These are phyloP conservation scores for Alternaria longipes DNA, from an alignment of 2,329 filamentous ascomycete species.

Conservation along the genomic window DNA sequence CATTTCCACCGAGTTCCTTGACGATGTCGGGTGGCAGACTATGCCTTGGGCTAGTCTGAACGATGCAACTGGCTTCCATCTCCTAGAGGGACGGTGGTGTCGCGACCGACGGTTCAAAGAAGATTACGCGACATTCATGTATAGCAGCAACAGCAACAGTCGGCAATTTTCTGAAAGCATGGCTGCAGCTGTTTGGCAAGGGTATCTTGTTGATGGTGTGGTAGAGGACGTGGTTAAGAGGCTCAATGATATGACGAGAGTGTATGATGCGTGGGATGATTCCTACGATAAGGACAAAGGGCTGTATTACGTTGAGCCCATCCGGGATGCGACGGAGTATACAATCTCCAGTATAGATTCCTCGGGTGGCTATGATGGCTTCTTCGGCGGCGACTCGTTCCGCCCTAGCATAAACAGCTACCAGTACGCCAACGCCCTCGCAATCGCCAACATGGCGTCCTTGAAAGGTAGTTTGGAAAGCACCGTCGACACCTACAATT, in stretches of 20 bases:
- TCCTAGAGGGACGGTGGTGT: slow-evolving; percentile 57
- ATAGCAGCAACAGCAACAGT: slow-evolving; percentile 51
- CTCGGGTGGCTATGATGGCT: slow-evolving; percentile 53
- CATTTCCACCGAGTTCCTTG: slow-evolving; percentile 58
- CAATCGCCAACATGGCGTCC: slow-evolving; percentile 53
- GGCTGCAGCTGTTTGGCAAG: slow-evolving; percentile 53
- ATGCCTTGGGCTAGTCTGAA: slow-evolving; percentile 56
- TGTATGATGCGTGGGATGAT: slow-evolving; percentile 53
- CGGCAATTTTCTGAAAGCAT: slow-evolving; percentile 58
- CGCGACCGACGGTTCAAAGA: slow-evolving; percentile 57
- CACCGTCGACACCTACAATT: slow-evolving; percentile 24
- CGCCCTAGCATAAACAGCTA: slow-evolving; percentile 58
- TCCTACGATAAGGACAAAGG: slow-evolving; percentile 52
- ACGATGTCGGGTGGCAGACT: slow-evolving; percentile 56
- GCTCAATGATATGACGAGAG: slow-evolving; percentile 49
- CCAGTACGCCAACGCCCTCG: slow-evolving; percentile 56
- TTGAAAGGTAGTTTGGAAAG: slow-evolving; percentile 33
- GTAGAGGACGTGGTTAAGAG: slow-evolving; percentile 41
- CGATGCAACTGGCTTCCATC: slow-evolving; percentile 57
- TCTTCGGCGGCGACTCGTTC: slow-evolving; percentile 54
- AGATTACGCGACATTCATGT: slow-evolving; percentile 56
- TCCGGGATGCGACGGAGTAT: slow-evolving; percentile 58
- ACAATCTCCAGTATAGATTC: slow-evolving; percentile 58
- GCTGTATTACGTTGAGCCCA: slow-evolving; percentile 56
- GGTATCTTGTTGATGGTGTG: slow-evolving; percentile 56